Conservation (phyloP, 805 yeast species). For the Monosporozyma unispora region DNA sequence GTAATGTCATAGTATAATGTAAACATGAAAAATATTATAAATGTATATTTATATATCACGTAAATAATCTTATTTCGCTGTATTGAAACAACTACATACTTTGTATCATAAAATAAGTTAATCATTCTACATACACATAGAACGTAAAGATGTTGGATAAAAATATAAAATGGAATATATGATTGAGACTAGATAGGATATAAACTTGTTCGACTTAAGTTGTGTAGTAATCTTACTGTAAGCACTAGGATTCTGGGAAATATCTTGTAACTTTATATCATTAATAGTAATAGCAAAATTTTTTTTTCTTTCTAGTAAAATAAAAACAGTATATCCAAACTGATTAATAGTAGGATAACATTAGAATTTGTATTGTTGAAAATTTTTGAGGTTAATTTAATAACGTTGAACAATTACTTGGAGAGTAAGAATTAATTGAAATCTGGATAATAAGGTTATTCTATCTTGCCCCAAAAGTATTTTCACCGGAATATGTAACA, state of each 20-base stretch:
- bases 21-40: conserved; percentile 1
- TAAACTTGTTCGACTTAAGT: background rate
- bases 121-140: background rate
- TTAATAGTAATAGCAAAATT: background rate
- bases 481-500: conserved; percentile 93
- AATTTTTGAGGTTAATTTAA: background rate
- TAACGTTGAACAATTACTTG: background rate
- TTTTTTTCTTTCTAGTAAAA: background rate
- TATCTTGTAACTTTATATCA: background rate
- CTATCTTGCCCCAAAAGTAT: conserved; percentile 65
- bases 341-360: background rate
- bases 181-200: background rate
- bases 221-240: background rate
- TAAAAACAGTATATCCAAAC: background rate
- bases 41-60: background rate
- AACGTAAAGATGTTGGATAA: background rate
- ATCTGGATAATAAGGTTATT: background rate
- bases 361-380: background rate
- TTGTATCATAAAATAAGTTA: background rate
- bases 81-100: background rate
- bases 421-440: background rate
- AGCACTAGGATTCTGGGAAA: too few species aligned
- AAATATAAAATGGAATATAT: background rate
- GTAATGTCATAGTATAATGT: background rate
- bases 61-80: background rate